Percentiles rank a stretch among this genome's conserved stretches.
Evolutionary conservation across 805 yeast species (phyloP).

Genomic region (Cephaloascus albidus): DNA sequence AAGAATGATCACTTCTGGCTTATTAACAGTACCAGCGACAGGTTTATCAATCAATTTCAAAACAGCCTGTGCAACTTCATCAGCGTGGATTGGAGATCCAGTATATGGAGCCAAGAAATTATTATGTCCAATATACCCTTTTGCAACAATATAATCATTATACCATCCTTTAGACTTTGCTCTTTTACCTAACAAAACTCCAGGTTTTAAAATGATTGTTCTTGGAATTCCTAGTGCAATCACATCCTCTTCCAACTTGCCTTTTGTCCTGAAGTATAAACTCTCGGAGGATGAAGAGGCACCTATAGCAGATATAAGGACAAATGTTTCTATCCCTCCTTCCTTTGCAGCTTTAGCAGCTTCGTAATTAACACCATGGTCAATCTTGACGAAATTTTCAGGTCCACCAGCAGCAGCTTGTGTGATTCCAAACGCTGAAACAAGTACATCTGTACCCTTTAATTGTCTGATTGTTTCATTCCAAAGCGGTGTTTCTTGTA

Average conservation of each 20-base stretch:
- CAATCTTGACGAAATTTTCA: constrained; percentile 63
- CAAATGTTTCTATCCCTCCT: constrained; percentile 57
- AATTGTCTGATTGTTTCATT: constrained; percentile 17
- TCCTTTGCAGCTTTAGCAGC: constrained; percentile 68
- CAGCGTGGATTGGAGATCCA: constrained; percentile 47
- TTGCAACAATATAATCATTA: constrained; percentile 16
- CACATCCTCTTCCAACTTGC: constrained; percentile 65
- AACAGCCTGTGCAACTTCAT: constrained; percentile 57
- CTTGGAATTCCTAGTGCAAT: constrained; percentile 54
- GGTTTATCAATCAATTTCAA: constrained; percentile 24
- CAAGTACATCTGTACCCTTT: constrained; percentile 26
- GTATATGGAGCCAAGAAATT: constrained; percentile 18
- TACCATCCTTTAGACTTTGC: constrained; percentile 26
- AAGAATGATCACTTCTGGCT: constrained; percentile 14
- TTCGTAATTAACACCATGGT: constrained; percentile 60
- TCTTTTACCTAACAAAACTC: constrained; percentile 60
- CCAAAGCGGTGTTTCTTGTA: constrained; percentile 49
- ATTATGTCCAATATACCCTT: constrained; percentile 22
- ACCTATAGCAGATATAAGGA: constrained; percentile 60
- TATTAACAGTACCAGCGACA: constrained; percentile 3
- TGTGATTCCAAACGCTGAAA: constrained; percentile 73
- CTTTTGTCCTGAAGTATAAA: constrained; percentile 61
- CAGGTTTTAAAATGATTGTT: constrained; percentile 73
- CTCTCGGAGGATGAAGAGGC: constrained; percentile 50
- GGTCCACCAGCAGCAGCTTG: constrained; percentile 61